Evolutionary conservation across 2,329 filamentous ascomycete species (phyloP).

Genomic region (Helotiales sp.): DNA sequence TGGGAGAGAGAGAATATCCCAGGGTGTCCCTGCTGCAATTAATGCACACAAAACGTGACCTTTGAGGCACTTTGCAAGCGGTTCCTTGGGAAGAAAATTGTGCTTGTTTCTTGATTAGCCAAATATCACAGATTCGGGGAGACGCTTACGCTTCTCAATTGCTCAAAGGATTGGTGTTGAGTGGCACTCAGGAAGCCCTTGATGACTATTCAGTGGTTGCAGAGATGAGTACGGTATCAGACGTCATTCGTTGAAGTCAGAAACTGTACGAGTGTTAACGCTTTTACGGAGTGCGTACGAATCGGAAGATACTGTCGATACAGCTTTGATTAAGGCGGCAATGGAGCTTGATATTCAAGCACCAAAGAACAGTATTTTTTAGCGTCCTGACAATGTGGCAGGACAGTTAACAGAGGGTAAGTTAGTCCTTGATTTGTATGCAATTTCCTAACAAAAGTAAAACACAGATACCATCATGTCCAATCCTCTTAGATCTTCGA

Average conservation of each 20-base stretch:
- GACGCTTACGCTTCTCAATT: no score
- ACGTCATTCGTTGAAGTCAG: not conserved
- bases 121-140: no score
- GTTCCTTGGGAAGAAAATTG: no score
- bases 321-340: not conserved
- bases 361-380: not conserved
- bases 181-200: no score
- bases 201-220: not conserved
- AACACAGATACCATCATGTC: not conserved
- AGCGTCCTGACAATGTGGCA: not conserved
- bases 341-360: not conserved
- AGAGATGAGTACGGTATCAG: not conserved
- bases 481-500: not conserved
- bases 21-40: no score
- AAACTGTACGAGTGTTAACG: not conserved
- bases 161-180: no score
- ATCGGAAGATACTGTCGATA: not conserved
- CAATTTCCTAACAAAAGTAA: not conserved
- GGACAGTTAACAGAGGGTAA: not conserved
- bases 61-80: no score
- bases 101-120: no score
- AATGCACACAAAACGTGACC: no score
- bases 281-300: not conserved
- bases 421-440: not conserved
- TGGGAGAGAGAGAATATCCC: no score